A percentile compares a stretch with the other conserved stretches of the same genome.
Conservation (phyloP, 345 rosid genomes). For the Brassica rapa region DNA sequence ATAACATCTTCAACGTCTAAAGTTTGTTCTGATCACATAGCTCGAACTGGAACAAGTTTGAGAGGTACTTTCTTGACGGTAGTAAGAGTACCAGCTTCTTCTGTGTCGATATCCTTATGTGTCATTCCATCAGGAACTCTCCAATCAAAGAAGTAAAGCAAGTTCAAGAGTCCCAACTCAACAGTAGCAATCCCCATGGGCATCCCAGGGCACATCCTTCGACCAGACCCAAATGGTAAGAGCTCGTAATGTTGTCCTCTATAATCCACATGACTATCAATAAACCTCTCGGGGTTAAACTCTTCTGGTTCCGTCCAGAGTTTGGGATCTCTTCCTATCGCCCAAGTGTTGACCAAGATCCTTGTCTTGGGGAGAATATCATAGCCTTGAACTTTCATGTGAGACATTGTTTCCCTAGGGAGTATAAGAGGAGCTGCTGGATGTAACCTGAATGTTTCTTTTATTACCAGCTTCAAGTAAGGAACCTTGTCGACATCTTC, state of each 20-base stretch:
- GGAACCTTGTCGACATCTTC: conserved; percentile 46
- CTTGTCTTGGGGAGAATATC: conserved; percentile 48
- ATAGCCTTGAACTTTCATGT: conserved; percentile 46
- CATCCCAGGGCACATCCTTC: conserved; percentile 3
- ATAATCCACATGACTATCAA: conserved; percentile 46
- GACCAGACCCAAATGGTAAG: conserved; percentile 50
- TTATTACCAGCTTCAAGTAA: conserved; percentile 53
- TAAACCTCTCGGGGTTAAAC: conserved; percentile 58
- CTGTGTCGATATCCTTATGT: neutral
- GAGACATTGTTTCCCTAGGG: conserved; percentile 60
- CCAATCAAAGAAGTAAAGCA: neutral
- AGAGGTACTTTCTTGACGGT: conserved; percentile 3
- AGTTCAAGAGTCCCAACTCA: neutral
- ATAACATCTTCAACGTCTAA: neutral
- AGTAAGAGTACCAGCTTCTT: conserved; percentile 2
- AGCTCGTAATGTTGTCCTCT: conserved; percentile 55
- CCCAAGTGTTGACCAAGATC: conserved; percentile 44
- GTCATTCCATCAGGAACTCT: neutral
- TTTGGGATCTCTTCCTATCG: conserved; percentile 51
- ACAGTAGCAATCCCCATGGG: neutral
- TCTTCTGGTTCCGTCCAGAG: conserved; percentile 47
- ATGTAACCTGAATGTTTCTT: conserved; percentile 56
- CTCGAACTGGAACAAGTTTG: neutral
- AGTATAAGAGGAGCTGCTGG: conserved; percentile 57
- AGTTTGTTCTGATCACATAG: conserved; percentile 18